Evolutionary conservation across 2,329 filamentous ascomycete genomes (phyloP).

Genomic region (Pseudopithomyces chartarum): DNA sequence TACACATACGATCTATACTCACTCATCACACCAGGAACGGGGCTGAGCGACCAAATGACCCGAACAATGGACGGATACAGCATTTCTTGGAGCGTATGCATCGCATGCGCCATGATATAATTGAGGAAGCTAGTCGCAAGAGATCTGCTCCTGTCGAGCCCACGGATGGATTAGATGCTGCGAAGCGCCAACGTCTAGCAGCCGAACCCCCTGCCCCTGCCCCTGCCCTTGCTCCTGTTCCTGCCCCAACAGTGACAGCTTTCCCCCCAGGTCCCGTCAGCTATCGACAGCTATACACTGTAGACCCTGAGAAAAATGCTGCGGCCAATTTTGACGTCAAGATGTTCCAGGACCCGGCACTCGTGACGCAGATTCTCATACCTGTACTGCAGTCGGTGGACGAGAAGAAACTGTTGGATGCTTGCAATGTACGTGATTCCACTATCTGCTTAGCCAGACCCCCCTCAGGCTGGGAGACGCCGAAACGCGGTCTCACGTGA

Average conservation of each 20-base stretch:
- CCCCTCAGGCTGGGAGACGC: no score
- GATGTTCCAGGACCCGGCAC: conserved; percentile 69
- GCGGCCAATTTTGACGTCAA: conserved; percentile 83
- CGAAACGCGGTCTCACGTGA: conserved; percentile 12
- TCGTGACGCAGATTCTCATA: conserved; percentile 82
- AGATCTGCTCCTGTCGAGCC: conserved; percentile 73
- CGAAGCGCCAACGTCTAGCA: conserved; percentile 80
- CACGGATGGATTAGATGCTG: conserved; percentile 70
- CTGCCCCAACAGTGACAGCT: conserved; percentile 64
- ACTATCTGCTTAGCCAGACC: not conserved
- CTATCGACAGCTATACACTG: conserved; percentile 82
- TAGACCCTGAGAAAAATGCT: conserved; percentile 76
- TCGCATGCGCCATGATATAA: conserved; percentile 75
- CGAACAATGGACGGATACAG: conserved; percentile 77
- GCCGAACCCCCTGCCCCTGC: conserved; percentile 50
- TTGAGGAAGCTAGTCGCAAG: conserved; percentile 81
- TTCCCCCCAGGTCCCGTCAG: conserved; percentile 77
- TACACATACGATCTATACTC: conserved; percentile 4
- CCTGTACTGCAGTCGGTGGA: conserved; percentile 77
- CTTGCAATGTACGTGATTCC: conserved; percentile 66
- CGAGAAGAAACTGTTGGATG: conserved; percentile 68
- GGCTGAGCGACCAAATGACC: conserved; percentile 65
- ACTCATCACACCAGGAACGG: conserved; percentile 60
- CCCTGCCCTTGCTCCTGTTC: conserved; percentile 27
- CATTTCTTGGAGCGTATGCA: conserved; percentile 84